These are phyloP conservation scores for Endoconidiophora polonica DNA, from an alignment of 2,329 filamentous ascomycete species.

Conservation along the genomic window DNA sequence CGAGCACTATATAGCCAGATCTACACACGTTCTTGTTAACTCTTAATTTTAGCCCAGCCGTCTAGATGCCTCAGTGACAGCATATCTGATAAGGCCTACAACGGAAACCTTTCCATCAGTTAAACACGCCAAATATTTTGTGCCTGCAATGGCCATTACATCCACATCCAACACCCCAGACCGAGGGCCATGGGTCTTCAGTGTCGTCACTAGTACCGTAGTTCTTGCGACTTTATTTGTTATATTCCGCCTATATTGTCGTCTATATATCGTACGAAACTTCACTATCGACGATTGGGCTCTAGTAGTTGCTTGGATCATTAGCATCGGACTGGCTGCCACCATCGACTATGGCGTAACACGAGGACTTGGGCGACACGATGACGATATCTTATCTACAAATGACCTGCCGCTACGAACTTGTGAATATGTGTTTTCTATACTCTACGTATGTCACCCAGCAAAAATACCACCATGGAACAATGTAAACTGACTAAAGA, in stretches of 20 bases:
- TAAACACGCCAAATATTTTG: not conserved
- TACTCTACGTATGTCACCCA: slow-evolving; percentile 36
- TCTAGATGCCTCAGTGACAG: too few species aligned
- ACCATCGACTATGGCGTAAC: slow-evolving; percentile 46
- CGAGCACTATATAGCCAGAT: too few species aligned
- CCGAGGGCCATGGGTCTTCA: slow-evolving; percentile 46
- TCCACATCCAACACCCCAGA: slow-evolving; percentile 22
- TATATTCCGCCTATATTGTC: slow-evolving; percentile 53
- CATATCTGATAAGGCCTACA: too few species aligned
- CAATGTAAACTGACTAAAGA: too few species aligned
- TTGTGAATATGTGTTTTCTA: slow-evolving; percentile 47
- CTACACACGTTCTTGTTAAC: too few species aligned
- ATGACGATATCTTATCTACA: slow-evolving; percentile 37
- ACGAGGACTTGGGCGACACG: slow-evolving; percentile 52
- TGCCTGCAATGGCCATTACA: slow-evolving; percentile 7
- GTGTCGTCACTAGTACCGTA: slow-evolving; percentile 53
- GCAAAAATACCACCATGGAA: not conserved
- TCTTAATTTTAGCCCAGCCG: too few species aligned
- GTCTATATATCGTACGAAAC: slow-evolving; percentile 54
- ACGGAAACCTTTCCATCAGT: not conserved
- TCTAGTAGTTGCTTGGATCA: slow-evolving; percentile 62
- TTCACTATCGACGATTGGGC: slow-evolving; percentile 65
- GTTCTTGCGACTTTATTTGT: slow-evolving; percentile 60
- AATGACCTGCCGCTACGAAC: slow-evolving; percentile 36
- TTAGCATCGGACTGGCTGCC: slow-evolving; percentile 51